Evolutionary conservation across 2,329 filamentous ascomycete species (phyloP), one percentile per base, ranked within the genome.

Genomic region (Curvularia sp.): DNA sequence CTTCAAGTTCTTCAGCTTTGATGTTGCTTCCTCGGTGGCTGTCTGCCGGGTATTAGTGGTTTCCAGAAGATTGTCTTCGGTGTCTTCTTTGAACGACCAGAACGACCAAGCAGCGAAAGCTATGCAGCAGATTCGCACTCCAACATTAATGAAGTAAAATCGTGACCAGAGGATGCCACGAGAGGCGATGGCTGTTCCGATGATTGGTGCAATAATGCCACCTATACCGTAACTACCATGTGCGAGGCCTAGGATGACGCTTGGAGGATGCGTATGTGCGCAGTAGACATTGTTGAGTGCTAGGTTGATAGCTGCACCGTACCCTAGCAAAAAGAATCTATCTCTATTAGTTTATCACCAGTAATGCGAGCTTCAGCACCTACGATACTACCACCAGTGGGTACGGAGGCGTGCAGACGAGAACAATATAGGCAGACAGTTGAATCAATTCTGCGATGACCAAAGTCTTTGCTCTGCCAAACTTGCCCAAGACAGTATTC

Each of bases 101-200:
- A 93, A 96, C 0, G 89, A 80, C 86, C 87, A 93, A 1, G 82
- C 81, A 1, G 84, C 81, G 60, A 88, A 83, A 1, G 71, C 74
- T n/a, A 87, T 77, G 62, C 87, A 89, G 45, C 84, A 64, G 0
- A 86, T 49, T 0, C 85, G 79, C 4, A 93, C 67, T 0, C 79
- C 82, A 8, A 93, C 78, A 0, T 85, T 83, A 23, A 96, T 78
- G 41, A 89, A 76, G 73, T 93, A 96, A 79, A 90, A 95, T 18
- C 85, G 82, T 43, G 86, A 87, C 90, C 91, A 95, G 21, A 82
- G 64, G 0, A 85, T 74, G 3, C 83, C 82, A 10, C 80, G 76
- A 0, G 89, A 87, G 1, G 88, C 88, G 67, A 96, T 82, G 0
- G 87, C 83, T 0, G 91, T 96, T 1, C 91, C 91, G 13, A 92